Base-by-base conservation (phyloP, 768 basidiomycete species). In the Tylopilus cervinicoccineus region DNA sequence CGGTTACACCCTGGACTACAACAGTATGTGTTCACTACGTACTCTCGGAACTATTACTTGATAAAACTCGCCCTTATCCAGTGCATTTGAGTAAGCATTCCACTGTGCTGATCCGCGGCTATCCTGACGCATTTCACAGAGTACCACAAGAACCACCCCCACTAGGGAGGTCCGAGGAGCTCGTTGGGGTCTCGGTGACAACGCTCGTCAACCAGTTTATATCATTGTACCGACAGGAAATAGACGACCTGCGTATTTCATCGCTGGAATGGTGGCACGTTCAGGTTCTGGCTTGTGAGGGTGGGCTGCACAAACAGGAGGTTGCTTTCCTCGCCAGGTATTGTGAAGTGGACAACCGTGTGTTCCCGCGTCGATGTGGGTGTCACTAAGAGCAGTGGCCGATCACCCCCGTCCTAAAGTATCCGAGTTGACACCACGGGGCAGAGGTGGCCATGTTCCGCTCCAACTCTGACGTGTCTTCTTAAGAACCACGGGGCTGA, bases 111-210 rank as follows among this genome's bases (percentile, higher is more conserved):
- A 11, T 50, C 20, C 41, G 12, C 28, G 31, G 38, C 17, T 23
- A 34, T 56, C 36, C 67, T 73, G 50, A 71, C 50, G 37, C 12
- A 38, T 31, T 51, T 50, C 48, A 16, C 62, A 91, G 89, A 91
- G 69, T 86, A 90, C 72, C 87, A 90, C 80, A 91, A 92, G 79
- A 89, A 92, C 74, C 83, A 88, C 67, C 71, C 83, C n/a, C 90
- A 92, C 71, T 92, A 73, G 69, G 47, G 45, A 53, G 39, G 14
- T 48, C 38, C 22, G 37, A 29, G 45, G 26, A 51, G 42, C 29
- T 26, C 38, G 37, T 16, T 26, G 27, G 36, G 40, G 24, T 47
- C 40, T 32, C 43, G 16, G 51, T 20, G 31, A 48, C 37, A 42
- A 37, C 37, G 22, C 31, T 39, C 42, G 12, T 48, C 43, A 42